Conservation (phyloP, 192 early-diverging fungal species). For the Coemansia sp. region DNA sequence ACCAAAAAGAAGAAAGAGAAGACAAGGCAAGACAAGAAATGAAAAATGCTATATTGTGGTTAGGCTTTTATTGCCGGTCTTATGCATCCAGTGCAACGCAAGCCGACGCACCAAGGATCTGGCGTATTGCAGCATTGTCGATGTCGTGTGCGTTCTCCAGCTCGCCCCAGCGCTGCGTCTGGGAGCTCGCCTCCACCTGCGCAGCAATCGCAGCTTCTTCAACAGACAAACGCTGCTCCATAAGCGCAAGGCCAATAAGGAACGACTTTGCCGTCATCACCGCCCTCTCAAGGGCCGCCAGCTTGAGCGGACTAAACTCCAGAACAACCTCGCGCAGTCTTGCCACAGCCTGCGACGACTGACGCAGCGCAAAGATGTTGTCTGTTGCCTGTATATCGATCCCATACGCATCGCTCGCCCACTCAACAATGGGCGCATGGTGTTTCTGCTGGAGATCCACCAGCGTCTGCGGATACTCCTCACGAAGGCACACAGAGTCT, state of each 20-base stretch:
- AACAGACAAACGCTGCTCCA: constrained; percentile 71
- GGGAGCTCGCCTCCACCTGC: constrained; percentile 80
- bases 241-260: constrained; percentile 84
- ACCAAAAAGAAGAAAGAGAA: too few relatives aligned
- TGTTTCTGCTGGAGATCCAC: constrained; percentile 76
- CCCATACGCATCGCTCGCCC: constrained; percentile 67
- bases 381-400: constrained; percentile 73
- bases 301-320: constrained; percentile 65
- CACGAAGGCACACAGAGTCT: constrained; percentile 85
- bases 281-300: constrained; percentile 89
- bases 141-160: constrained; percentile 73
- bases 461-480: constrained; percentile 75
- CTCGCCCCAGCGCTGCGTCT: constrained; percentile 91
- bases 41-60: too few relatives aligned
- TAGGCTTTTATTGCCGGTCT: neutral
- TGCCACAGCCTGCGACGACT: constrained; percentile 61
- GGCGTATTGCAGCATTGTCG: constrained; percentile 58
- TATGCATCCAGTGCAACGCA: constrained; percentile 53
- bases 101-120: constrained; percentile 76
- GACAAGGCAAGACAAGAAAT: too few relatives aligned
- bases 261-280: constrained; percentile 88
- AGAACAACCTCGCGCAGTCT: constrained; percentile 60
- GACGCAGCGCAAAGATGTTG: constrained; percentile 69
- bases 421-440: constrained; percentile 80
- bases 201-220: constrained; percentile 79